Evolutionary conservation across 192 early-diverging fungal genomes (phyloP), one percentile per base, ranked within the genome.

Genomic region (Coemansia sp.): DNA sequence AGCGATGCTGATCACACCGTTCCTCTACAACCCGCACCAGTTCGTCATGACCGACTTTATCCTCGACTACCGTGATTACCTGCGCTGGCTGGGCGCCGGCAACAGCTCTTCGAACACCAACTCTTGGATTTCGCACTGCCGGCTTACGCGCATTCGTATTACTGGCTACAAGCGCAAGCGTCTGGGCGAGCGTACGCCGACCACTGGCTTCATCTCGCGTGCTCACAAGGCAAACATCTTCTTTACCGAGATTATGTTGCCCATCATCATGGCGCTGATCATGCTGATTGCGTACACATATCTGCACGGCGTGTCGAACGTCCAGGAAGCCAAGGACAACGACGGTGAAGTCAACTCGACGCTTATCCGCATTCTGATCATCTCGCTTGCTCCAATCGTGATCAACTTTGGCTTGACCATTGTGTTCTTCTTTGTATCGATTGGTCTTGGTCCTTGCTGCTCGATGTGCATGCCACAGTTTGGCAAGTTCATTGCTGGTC

Each of bases 21-120:
- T 92, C 65, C 50, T 93, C 38, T 93, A 91, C 70, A 93, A 93
- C 55, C 91, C 89, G n/a, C 90, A 91, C 59, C 92, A 93, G 71
- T 92, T 93, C 51, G 79, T 85, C n/a, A 78, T 91, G 52, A 78
- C 79, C 0, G 87, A 89, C 61, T 92, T 92, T 64, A 77, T 91
- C 61, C 55, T 86, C 8, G 92, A 93, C 63, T 93, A 91, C 66
- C 84, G 81, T 40, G 87, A 89, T 64, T 91, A 86, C 76, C 70
- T 93, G 57, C 83, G 84, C 52, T 93, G 91, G 89, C 73, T 93
- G 44, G 88, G 85, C n/a, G 81, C 87, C 6, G 89, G 90, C 42
- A 92, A 92, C 61, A 87, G 86, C 50, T 78, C 82, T 41, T 69
- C 88, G 0, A 86, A 90, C 69, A 78, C 79, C 60, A 87, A 85